phyloP scores from a whole-genome alignment of 441 rosid genomes.

The Euphorbia schlechtendalii region DNA sequence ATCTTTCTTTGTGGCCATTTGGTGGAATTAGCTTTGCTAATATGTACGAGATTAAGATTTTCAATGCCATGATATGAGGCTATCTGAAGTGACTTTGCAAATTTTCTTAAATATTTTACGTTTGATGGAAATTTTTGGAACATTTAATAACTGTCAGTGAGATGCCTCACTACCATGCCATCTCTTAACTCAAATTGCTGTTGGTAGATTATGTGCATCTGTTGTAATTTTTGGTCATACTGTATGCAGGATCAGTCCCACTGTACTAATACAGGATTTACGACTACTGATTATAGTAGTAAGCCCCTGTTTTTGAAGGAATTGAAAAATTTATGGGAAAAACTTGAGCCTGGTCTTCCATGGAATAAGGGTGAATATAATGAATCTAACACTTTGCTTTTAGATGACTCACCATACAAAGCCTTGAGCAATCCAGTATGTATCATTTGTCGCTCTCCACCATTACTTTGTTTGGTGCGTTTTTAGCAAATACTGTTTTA shows the following conservation, averaged over 20 bases:
- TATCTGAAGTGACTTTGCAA: background rate
- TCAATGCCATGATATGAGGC: background rate
- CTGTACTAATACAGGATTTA: slow-evolving; percentile 47
- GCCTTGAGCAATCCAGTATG: slow-evolving; percentile 87
- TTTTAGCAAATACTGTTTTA: background rate
- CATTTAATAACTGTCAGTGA: background rate
- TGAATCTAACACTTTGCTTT: slow-evolving; percentile 64
- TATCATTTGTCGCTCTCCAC: slow-evolving; percentile 3
- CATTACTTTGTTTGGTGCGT: background rate
- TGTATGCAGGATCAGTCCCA: slow-evolving; percentile 57
- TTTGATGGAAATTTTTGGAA: background rate
- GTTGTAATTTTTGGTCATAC: slow-evolving; percentile 1
- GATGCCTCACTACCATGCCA: background rate
- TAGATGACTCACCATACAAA: slow-evolving; percentile 94
- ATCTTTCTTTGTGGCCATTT: background rate
- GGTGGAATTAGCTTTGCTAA: background rate
- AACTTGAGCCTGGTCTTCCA: slow-evolving; percentile 43
- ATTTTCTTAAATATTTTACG: background rate
- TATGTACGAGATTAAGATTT: background rate
- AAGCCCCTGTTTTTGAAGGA: slow-evolving; percentile 72
- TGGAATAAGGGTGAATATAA: slow-evolving; percentile 53
- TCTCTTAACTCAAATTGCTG: background rate
- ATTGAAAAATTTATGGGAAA: slow-evolving; percentile 60
- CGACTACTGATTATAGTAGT: slow-evolving; percentile 44
- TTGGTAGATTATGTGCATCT: background rate